phyloP scores from a whole-genome alignment of 306 rosid species.

The Rosa rugosa region DNA sequence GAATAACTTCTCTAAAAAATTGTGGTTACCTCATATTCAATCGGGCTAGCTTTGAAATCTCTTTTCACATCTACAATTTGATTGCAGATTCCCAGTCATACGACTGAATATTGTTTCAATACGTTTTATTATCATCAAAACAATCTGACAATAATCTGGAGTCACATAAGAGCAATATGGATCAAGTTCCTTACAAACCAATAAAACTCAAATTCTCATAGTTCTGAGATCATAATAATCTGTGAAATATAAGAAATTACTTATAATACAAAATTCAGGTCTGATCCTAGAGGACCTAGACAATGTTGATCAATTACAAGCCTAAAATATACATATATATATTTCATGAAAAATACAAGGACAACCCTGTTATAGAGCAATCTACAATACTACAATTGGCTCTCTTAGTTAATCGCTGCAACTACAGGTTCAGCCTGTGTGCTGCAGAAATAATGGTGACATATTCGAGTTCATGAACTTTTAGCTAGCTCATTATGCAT shows the following conservation, averaged over 20 bases:
- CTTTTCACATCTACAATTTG: neutral
- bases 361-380: constrained; percentile 23
- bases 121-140: neutral
- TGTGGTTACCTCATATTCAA: neutral
- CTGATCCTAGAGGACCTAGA: constrained; percentile 5
- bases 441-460: constrained; percentile 18
- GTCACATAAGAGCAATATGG: neutral
- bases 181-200: neutral
- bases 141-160: neutral
- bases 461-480: constrained; percentile 1
- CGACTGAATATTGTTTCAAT: neutral
- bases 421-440: neutral
- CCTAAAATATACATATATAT: constrained; percentile 1
- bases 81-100: neutral
- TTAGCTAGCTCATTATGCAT: constrained; percentile 1
- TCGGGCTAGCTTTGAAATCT: neutral
- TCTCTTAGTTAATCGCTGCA: constrained; percentile 20
- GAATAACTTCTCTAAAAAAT: neutral
- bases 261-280: constrained; percentile 18
- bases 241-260: neutral
- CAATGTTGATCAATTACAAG: constrained; percentile 13
- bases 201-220: neutral
- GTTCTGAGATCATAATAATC: neutral
- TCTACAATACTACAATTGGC: constrained; percentile 12
- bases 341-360: constrained; percentile 7